These are phyloP conservation scores for Ceriops decandra DNA, from an alignment of 345 rosid species.

Conservation along the genomic window DNA sequence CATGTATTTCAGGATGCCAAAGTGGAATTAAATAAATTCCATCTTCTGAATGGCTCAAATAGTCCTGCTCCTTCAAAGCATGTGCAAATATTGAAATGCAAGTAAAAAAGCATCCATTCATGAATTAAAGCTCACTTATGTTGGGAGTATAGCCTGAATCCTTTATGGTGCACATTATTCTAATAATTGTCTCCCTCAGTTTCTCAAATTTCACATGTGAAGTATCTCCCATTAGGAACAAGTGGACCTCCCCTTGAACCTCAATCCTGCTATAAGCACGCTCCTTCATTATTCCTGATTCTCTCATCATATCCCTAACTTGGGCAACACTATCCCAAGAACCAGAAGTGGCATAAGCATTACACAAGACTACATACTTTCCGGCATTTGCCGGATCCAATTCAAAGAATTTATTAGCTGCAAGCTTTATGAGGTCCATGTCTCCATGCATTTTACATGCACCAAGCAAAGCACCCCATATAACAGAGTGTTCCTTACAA, in stretches of 20 bases:
- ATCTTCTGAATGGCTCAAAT: neutral
- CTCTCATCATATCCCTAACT: constrained; percentile 51
- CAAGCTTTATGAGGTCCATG: constrained; percentile 46
- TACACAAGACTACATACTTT: constrained; percentile 60
- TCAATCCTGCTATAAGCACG: constrained; percentile 69
- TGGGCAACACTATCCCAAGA: constrained; percentile 56
- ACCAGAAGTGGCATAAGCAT: constrained; percentile 59
- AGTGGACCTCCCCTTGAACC: constrained; percentile 47
- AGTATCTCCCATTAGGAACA: constrained; percentile 48
- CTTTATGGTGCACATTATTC: constrained; percentile 42
- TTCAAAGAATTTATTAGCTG: constrained; percentile 48
- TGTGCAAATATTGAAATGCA: neutral
- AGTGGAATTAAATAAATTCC: neutral
- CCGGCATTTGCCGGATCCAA: constrained; percentile 62
- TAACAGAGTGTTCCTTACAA: constrained; percentile 47
- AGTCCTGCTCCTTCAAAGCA: neutral
- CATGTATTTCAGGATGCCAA: neutral
- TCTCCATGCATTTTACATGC: constrained; percentile 66
- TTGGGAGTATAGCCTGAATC: constrained; percentile 43
- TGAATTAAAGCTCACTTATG: constrained; percentile 23
- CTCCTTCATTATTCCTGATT: constrained; percentile 46
- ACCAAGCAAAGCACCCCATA: constrained; percentile 73
- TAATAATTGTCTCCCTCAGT: constrained; percentile 42
- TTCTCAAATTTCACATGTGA: constrained; percentile 45
- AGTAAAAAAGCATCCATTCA: neutral